Evolutionary conservation across 2,329 filamentous ascomycete genomes (phyloP), one percentile per base, ranked within the genome.

Genomic region (Dothideomycetidae sp.): DNA sequence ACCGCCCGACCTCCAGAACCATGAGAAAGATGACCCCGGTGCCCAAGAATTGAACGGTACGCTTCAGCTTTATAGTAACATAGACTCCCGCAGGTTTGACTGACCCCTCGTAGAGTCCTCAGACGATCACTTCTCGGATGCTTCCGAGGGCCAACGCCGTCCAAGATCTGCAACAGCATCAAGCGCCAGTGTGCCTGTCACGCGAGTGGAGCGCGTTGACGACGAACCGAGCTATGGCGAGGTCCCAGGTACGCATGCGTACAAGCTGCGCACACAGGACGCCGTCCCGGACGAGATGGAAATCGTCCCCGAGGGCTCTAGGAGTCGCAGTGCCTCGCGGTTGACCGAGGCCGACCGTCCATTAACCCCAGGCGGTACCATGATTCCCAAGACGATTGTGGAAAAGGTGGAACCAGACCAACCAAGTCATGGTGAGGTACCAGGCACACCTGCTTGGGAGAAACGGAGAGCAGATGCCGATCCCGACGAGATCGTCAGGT

Each of bases 121-220:
- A 29, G 67, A 67, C 41, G 74, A 78, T 44, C 70, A 77, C 56
- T 78, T 78, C 54, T 75, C 73, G 32, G 74, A 78, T 51, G 74
- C 74, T 40, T 71, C 66, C 30, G 74, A 78, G 60, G 73, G 71
- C 47, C 56, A 57, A 31, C 43, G 48, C 19, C 42, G 45, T 26
- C 45, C 53, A 49, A 44, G 48, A 50, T 50, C 50, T 51, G 55
- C 37, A 62, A 63, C 36, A 54, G 40, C 38, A 10, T 45, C 45
- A 10, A 34, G 40, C 32, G 73, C 70, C 7, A 67, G 70, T 36
- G 66, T 75, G 39, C 73, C 73, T 16, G 63, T 66, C 36, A 77
- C 72, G n/a, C 63, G 73, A 44, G 70, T 77, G 16, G 73, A 78
- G 55, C 67, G 68, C 48, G 68, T 76, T 29, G 74, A 78, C 52